A percentile compares a stretch with the other conserved stretches of the same genome.
Conservation (phyloP, 345 rosid species). For the Populus simonii region DNA sequence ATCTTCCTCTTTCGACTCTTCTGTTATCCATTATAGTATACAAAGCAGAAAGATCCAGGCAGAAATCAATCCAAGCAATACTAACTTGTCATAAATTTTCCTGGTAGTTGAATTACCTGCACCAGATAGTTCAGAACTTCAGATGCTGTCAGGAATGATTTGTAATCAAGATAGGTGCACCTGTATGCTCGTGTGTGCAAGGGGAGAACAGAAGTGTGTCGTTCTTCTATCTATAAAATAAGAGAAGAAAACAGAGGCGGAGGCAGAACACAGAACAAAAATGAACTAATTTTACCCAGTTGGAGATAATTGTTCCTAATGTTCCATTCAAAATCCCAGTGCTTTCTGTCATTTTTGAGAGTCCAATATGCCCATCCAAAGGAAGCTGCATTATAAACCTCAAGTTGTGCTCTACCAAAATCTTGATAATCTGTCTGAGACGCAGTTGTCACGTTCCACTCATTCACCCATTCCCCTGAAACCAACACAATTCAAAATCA, state of each 20-base stretch:
- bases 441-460: constrained; percentile 55
- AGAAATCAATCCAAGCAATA: constrained; percentile 28
- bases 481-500: background rate
- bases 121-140: constrained; percentile 1
- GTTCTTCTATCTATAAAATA: background rate
- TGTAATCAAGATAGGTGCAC: background rate
- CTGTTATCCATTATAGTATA: constrained; percentile 11
- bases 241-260: background rate
- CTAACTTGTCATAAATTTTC: constrained; percentile 18
- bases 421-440: constrained; percentile 58
- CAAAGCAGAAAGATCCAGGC: constrained; percentile 28
- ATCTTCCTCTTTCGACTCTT: constrained; percentile 16
- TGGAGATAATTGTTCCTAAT: constrained; percentile 53
- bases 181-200: too few relatives aligned
- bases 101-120: constrained; percentile 42
- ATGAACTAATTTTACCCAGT: constrained; percentile 36
- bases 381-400: constrained; percentile 60
- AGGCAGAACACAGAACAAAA: background rate
- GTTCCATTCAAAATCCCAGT: constrained; percentile 88
- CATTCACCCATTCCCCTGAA: constrained; percentile 82
- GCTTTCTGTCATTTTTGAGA: constrained; percentile 57
- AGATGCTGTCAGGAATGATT: constrained; percentile 1
- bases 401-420: constrained; percentile 60
- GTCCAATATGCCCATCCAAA: constrained; percentile 87
- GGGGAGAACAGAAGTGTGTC: background rate